These are phyloP conservation scores for Immersiporthe knoxdaviesiana DNA, from an alignment of 2,329 filamentous ascomycete genomes.

Conservation along the genomic window DNA sequence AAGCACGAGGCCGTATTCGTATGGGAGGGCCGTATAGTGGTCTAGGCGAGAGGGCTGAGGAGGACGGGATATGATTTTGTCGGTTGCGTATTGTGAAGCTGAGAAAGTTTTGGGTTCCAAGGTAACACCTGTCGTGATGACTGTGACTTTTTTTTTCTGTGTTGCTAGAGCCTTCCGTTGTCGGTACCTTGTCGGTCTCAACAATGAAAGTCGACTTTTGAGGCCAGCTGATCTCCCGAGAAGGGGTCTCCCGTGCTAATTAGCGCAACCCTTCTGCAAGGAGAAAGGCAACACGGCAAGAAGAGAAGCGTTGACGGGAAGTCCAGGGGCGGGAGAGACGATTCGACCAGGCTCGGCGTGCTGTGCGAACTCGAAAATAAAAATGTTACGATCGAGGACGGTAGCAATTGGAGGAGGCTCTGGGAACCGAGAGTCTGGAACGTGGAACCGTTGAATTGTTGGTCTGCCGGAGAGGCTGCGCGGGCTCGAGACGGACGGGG, in stretches of 20 bases:
- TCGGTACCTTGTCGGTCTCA: neutral
- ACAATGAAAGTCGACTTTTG: slow-evolving; percentile 1
- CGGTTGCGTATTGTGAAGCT: neutral
- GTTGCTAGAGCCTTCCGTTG: neutral
- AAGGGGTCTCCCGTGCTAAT: slow-evolving; percentile 8
- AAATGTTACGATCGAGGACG: slow-evolving; percentile 7
- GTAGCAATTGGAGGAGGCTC: slow-evolving; percentile 5
- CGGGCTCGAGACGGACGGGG: slow-evolving; percentile 15
- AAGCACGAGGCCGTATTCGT: slow-evolving; percentile 20
- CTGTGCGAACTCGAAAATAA: neutral
- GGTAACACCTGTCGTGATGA: slow-evolving; percentile 4
- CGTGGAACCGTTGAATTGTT: slow-evolving; percentile 5
- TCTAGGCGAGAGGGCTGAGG: slow-evolving; percentile 9
- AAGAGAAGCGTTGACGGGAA: neutral
- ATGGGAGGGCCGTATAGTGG: slow-evolving; percentile 7
- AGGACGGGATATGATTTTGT: neutral
- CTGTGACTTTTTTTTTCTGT: neutral
- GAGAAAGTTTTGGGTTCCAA: neutral
- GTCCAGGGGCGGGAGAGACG: neutral
- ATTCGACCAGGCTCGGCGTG: slow-evolving; percentile 1
- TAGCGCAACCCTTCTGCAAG: slow-evolving; percentile 6
- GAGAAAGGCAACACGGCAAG: neutral
- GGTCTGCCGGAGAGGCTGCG: slow-evolving; percentile 11
- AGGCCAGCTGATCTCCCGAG: slow-evolving; percentile 9
- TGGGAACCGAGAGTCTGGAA: slow-evolving; percentile 12